A percentile compares a stretch with the other conserved stretches of the same genome.
phyloP scores from a whole-genome alignment of 495 filamentous ascomycete genomes.

The Podospora bellae-mahoneyi region DNA sequence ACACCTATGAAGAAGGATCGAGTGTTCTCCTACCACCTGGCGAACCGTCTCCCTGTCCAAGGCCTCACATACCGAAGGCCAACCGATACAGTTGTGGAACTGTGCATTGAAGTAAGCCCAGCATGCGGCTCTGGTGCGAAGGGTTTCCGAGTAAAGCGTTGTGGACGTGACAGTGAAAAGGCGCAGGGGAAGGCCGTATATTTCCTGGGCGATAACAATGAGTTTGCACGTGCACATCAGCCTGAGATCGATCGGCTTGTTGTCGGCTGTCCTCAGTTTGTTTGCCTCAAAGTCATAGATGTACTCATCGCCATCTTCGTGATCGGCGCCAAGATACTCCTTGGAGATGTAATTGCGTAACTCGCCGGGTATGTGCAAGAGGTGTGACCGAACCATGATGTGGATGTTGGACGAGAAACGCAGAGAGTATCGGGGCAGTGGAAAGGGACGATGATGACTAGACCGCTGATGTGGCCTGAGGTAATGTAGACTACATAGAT shows the following conservation, averaged over 20 bases:
- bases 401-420: no score
- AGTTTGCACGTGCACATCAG: background rate
- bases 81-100: background rate
- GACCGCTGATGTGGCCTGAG: no score
- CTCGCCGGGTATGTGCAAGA: background rate
- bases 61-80: background rate
- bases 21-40: background rate
- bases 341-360: background rate
- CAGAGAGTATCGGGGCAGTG: no score
- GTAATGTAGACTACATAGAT: no score
- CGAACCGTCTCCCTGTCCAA: background rate
- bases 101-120: background rate
- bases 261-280: background rate
- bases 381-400: background rate
- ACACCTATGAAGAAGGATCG: no score
- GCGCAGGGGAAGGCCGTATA: background rate
- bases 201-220: background rate
- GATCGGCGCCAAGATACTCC: background rate
- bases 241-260: background rate
- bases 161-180: background rate
- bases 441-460: no score
- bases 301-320: background rate
- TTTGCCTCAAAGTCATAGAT: background rate
- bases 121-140: background rate
- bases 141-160: background rate